Evolutionary conservation across 768 basidiomycete species (phyloP).

Genomic region (Lactarius hengduanensis): DNA sequence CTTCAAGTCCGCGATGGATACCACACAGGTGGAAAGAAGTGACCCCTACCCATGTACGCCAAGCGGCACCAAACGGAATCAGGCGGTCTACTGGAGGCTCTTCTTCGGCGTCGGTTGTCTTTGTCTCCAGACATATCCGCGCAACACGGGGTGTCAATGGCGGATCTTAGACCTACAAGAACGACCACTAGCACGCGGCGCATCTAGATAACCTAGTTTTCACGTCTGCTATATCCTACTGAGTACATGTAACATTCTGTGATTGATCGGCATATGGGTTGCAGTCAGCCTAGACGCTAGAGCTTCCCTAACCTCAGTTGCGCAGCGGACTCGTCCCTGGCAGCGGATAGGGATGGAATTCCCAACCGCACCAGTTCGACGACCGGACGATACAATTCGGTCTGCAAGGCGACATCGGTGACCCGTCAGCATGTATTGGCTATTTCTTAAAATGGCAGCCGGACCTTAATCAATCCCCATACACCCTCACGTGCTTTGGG

Average conservation of each 20-base stretch:
- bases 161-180: neutral
- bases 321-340: constrained; percentile 51
- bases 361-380: constrained; percentile 43
- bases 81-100: neutral
- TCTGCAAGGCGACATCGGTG: constrained; percentile 37
- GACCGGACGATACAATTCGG: constrained; percentile 55
- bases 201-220: neutral
- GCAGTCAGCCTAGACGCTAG: constrained; percentile 1
- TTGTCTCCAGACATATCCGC: constrained; percentile 1
- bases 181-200: neutral
- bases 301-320: constrained; percentile 41
- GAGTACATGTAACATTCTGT: neutral
- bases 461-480: constrained; percentile 74
- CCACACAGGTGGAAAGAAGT: neutral
- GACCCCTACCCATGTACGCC: neutral
- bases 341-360: constrained; percentile 37
- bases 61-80: neutral
- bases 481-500: constrained; percentile 55
- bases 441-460: neutral
- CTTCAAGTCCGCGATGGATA: neutral
- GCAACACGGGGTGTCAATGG: neutral
- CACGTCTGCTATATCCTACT: neutral
- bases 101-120: neutral
- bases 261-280: neutral
- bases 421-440: constrained; percentile 3